A percentile compares a stretch with the other conserved stretches of the same genome.
These are phyloP conservation scores for Yamadazyma triangularis DNA, from an alignment of 1,139 yeast species.

Conservation along the genomic window DNA sequence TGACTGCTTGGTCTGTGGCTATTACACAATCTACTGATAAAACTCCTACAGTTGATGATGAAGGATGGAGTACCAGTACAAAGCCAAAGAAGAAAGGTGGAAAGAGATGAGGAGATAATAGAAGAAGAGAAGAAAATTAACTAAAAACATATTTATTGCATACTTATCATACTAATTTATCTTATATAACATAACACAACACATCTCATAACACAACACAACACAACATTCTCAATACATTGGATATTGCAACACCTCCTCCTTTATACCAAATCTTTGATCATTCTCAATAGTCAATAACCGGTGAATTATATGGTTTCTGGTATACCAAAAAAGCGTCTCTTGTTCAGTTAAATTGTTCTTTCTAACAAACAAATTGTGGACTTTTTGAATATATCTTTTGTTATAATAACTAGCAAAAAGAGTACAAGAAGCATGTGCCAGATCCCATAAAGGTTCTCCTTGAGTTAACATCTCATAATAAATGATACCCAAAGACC, in stretches of 20 bases:
- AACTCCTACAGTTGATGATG: conserved; percentile 51
- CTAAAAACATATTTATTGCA: no score
- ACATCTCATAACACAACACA: no score
- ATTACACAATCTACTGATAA: conserved; percentile 46
- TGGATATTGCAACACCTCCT: no score
- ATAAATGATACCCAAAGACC: conserved; percentile 9
- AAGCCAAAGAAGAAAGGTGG: conserved; percentile 52
- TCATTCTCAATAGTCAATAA: no score
- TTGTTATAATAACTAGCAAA: background rate
- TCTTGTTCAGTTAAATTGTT: background rate
- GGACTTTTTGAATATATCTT: background rate
- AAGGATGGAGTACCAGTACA: conserved; percentile 64
- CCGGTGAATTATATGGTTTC: no score
- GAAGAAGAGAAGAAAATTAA: no score
- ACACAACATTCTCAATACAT: no score
- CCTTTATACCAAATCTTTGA: no score
- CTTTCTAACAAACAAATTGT: background rate
- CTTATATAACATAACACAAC: no score
- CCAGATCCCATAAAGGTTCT: conserved; percentile 1
- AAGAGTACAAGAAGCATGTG: background rate
- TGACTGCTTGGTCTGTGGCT: conserved; percentile 66
- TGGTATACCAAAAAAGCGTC: no score
- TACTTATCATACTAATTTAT: no score
- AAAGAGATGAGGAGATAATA: no score
- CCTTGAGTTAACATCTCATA: conserved; percentile 8